Evolutionary conservation across 1,284 basidiomycete genomes (phyloP).

Genomic region (Takashimella tepidaria): DNA sequence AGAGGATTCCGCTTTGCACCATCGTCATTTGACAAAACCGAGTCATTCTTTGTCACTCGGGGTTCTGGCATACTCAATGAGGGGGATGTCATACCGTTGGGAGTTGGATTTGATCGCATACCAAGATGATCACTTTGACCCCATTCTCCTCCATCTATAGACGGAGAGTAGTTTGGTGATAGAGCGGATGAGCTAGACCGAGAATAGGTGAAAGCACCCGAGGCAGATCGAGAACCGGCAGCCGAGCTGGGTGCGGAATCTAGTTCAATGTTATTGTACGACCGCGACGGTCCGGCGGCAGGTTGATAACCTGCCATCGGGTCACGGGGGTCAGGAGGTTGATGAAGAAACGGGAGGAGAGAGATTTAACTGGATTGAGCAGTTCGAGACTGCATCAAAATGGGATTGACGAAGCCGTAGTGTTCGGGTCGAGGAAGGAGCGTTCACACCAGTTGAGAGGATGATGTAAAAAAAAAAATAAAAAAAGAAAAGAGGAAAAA

Average conservation of each 20-base stretch:
- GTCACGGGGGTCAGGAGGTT: too few relatives aligned
- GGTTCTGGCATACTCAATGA: slow-evolving; percentile 3
- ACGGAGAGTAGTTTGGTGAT: not conserved
- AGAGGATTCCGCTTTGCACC: slow-evolving; percentile 63
- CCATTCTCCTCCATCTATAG: slow-evolving; percentile 1
- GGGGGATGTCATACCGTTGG: not conserved
- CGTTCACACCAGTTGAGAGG: too few relatives aligned
- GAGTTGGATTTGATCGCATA: not conserved
- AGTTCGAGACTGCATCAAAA: too few relatives aligned
- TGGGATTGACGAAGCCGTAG: too few relatives aligned
- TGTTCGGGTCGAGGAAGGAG: too few relatives aligned
- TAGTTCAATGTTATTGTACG: not conserved
- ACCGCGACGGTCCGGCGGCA: slow-evolving; percentile 4
- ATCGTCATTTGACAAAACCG: slow-evolving; percentile 8
- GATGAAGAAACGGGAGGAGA: too few relatives aligned
- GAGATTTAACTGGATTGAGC: too few relatives aligned
- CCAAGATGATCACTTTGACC: not conserved
- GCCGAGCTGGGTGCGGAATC: not conserved
- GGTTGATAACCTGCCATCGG: slow-evolving; percentile 4
- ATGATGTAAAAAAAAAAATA: not conserved
- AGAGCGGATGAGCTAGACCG: not conserved
- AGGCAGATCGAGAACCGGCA: not conserved
- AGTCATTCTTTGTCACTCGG: not conserved
- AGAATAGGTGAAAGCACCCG: not conserved
- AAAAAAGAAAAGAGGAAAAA: too few relatives aligned